Base-by-base conservation (phyloP, 495 filamentous ascomycete species). In the Terfezia claveryi region DNA sequence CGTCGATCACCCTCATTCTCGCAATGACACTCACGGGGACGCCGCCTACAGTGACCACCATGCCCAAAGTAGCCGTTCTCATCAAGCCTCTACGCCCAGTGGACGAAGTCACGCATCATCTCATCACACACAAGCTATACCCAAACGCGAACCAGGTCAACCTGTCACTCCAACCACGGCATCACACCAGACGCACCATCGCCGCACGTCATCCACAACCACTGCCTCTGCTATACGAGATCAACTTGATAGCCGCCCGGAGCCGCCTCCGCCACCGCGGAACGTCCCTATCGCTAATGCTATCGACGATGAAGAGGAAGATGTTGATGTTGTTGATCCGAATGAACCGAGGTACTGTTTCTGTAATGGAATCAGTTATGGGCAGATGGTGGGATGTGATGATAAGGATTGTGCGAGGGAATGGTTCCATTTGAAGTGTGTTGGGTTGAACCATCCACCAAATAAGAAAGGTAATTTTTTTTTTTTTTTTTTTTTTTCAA, bases 321-420 rank as follows among this genome's bases (percentile, higher is more conserved):
- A 75, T 2, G 80, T 81, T 36, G 78, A 75, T 2, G 80, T 81
- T 36, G 77, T 77, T 12, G 87, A 87, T 53, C 81, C 76, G 12
- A 79, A 86, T 55, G 91, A 95, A 66, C 85, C 83, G 11, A 72
- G 79, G 50, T 98, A 95, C 68, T 98, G 91, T 68, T 85, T 87
- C 68, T 98, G 91, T 67, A 84, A 95, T 59, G 77, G 81, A 57
- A 80, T 94, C 37, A 91, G 83, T 62, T 98, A 94, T 63, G 91
- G 91, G 20, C 85, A 93, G 69, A 98, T 98, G 91, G 84, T 98
- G 14, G 91, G 82, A n/a, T 98, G 91, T 60, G 91, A 98, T 64
- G 84, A 81, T 49, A 83, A 89, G 52, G 75, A 74, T 27, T 98
- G 91, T 69, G 76, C 80, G 57, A 75, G 78, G 58, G 89, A 96